phyloP scores from a whole-genome alignment of 2,329 filamentous ascomycete species.

The Fusarium begoniae region DNA sequence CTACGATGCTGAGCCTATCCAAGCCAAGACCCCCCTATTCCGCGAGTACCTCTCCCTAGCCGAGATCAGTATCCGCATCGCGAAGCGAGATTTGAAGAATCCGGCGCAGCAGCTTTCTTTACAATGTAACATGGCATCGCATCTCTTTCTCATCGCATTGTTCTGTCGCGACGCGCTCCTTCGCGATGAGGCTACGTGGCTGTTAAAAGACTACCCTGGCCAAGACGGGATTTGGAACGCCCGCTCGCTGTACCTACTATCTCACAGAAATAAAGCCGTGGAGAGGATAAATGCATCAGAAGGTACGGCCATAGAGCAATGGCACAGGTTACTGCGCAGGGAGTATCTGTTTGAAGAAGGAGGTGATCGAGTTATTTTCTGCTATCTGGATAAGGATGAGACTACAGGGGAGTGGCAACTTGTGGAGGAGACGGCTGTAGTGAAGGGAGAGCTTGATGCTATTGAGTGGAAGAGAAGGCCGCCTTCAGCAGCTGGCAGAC shows the following conservation, averaged over 20 bases:
- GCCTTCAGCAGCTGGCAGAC: slow-evolving; percentile 20
- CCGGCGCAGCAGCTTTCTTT: slow-evolving; percentile 36
- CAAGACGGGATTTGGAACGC: slow-evolving; percentile 48
- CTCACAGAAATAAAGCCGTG: slow-evolving; percentile 39
- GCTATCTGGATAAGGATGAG: slow-evolving; percentile 42
- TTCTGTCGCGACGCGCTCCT: slow-evolving; percentile 46
- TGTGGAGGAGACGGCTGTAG: slow-evolving; percentile 28
- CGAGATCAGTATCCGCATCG: slow-evolving; percentile 34
- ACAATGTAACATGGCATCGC: slow-evolving; percentile 42
- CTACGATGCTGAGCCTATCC: slow-evolving; percentile 30
- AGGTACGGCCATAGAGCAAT: slow-evolving; percentile 44
- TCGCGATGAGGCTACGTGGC: slow-evolving; percentile 45
- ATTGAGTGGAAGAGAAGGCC: slow-evolving; percentile 29
- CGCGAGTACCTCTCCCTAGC: slow-evolving; percentile 48
- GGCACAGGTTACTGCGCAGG: slow-evolving; percentile 45
- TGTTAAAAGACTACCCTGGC: slow-evolving; percentile 47
- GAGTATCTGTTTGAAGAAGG: slow-evolving; percentile 50
- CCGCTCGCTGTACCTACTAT: slow-evolving; percentile 41
- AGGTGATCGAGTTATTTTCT: slow-evolving; percentile 45
- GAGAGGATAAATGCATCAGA: slow-evolving; percentile 43
- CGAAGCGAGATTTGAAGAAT: slow-evolving; percentile 14
- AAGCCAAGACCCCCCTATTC: slow-evolving; percentile 41
- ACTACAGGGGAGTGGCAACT: slow-evolving; percentile 25
- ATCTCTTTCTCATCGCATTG: slow-evolving; percentile 37
- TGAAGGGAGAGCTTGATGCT: slow-evolving; percentile 16